phyloP scores from a whole-genome alignment of 345 rosid species.

The Heritiera littoralis region DNA sequence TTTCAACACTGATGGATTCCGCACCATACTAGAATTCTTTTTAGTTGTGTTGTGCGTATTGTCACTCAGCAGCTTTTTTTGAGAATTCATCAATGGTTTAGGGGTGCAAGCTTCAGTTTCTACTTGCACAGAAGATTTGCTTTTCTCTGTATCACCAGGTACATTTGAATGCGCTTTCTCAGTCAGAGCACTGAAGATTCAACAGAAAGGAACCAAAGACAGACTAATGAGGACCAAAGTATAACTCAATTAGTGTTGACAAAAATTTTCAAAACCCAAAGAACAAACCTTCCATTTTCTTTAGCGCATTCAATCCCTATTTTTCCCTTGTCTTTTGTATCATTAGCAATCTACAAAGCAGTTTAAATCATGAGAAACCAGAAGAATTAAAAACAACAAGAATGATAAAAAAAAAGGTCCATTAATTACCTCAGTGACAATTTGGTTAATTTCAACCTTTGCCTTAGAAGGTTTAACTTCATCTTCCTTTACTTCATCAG shows the following conservation, averaged over 20 bases:
- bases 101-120: conserved; percentile 56
- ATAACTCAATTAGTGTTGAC: conserved; percentile 3
- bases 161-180: conserved; percentile 23
- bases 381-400: background rate
- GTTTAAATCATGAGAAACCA: conserved; percentile 20
- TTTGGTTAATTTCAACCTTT: conserved; percentile 22
- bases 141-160: conserved; percentile 39
- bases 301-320: conserved; percentile 21
- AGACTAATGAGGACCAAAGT: conserved; percentile 15
- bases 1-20: conserved; percentile 62
- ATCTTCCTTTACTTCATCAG: conserved; percentile 24
- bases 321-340: conserved; percentile 20
- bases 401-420: background rate
- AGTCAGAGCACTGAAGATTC: conserved; percentile 10
- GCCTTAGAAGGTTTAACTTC: conserved; percentile 23
- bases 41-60: conserved; percentile 68
- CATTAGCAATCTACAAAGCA: conserved; percentile 33
- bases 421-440: conserved; percentile 29
- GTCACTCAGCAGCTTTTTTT: conserved; percentile 33
- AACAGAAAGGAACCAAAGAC: conserved; percentile 13
- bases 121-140: conserved; percentile 28
- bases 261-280: background rate
- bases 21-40: conserved; percentile 54
- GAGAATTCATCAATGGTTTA: conserved; percentile 29
- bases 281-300: conserved; percentile 49